These are phyloP conservation scores for Emergomyces africanus DNA, from an alignment of 2,329 filamentous ascomycete genomes.

Conservation along the genomic window DNA sequence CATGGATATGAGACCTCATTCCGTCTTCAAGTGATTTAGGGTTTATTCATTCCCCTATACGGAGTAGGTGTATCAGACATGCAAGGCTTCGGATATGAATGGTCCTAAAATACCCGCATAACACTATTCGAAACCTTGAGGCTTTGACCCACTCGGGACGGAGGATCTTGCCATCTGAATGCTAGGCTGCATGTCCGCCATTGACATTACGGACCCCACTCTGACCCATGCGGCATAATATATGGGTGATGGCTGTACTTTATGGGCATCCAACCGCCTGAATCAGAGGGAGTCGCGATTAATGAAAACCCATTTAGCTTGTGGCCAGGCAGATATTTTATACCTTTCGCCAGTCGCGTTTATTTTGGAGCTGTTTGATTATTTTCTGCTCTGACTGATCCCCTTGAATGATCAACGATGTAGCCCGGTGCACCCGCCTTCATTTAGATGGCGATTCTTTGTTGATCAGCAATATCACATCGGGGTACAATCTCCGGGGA, in stretches of 20 bases:
- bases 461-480: not conserved
- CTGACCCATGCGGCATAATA: not conserved
- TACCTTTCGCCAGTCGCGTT: not conserved
- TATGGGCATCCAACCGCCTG: not conserved
- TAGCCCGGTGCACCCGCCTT: too few relatives aligned
- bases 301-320: not conserved
- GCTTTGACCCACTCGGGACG: not conserved
- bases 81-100: not conserved
- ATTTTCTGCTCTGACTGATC: not conserved
- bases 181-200: not conserved
- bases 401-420: too few relatives aligned
- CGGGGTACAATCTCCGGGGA: not conserved
- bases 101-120: not conserved
- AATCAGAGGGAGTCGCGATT: not conserved
- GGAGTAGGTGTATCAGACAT: not conserved
- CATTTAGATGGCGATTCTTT: too few relatives aligned
- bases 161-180: not conserved
- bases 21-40: not conserved
- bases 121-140: too few relatives aligned
- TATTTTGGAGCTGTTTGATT: not conserved
- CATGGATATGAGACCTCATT: not conserved
- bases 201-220: not conserved
- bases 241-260: not conserved
- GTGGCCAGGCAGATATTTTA: not conserved
- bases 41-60: not conserved